A percentile compares a stretch with the other conserved stretches of the same genome.
phyloP scores from a whole-genome alignment of 2,329 filamentous ascomycete species.

The Colletotrichum graminicola region DNA sequence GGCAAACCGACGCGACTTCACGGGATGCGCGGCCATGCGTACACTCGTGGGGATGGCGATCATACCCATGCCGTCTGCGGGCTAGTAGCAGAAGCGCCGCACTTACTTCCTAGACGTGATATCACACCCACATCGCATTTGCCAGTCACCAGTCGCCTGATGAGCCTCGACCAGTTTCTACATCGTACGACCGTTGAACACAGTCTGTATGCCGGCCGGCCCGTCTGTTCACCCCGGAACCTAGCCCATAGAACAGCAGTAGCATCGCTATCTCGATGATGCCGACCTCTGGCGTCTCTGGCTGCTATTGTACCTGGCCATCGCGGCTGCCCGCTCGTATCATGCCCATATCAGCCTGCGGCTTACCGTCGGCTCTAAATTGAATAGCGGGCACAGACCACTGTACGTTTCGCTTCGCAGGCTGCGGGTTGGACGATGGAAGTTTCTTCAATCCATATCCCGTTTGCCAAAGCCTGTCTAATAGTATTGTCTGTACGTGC shows the following conservation, averaged over 20 bases:
- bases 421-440: constrained; percentile 17
- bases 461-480: no score
- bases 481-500: no score
- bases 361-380: constrained; percentile 20
- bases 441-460: no score
- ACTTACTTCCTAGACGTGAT: constrained; percentile 21
- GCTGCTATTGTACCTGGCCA: neutral
- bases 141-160: neutral
- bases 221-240: neutral
- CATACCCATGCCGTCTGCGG: neutral
- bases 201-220: neutral
- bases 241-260: neutral
- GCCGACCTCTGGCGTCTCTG: neutral
- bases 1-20: neutral
- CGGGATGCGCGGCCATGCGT: neutral
- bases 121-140: constrained; percentile 12
- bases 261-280: neutral
- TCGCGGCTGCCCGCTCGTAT: constrained; percentile 20
- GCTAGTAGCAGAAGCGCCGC: constrained; percentile 22
- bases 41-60: constrained; percentile 7
- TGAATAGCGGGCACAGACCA: constrained; percentile 9
- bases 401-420: neutral
- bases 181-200: neutral
- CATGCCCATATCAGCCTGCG: constrained; percentile 25
- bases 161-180: neutral